Evolutionary conservation across 2,329 filamentous ascomycete genomes (phyloP).

Genomic region (Berkeleyomyces rouxiae): DNA sequence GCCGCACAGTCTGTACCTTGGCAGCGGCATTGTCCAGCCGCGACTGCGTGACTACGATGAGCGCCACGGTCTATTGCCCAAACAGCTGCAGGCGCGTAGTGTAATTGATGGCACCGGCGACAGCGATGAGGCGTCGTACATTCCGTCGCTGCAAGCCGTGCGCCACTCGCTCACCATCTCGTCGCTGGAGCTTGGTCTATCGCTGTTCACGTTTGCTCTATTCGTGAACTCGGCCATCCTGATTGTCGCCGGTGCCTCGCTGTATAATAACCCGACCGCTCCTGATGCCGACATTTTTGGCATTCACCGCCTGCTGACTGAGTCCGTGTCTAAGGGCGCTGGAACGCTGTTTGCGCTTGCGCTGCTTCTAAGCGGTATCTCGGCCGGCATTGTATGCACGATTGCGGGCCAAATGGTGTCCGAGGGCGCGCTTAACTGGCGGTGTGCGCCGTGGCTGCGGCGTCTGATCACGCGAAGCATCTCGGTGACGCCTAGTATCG

Average conservation of each 20-base stretch:
- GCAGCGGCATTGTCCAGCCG: slow-evolving; percentile 51
- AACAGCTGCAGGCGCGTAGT: slow-evolving; percentile 13
- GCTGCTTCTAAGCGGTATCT: slow-evolving; percentile 61
- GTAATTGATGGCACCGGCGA: slow-evolving; percentile 16
- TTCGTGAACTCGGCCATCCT: slow-evolving; percentile 75
- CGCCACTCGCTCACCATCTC: slow-evolving; percentile 57
- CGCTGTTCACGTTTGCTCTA: slow-evolving; percentile 66
- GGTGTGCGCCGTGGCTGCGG: slow-evolving; percentile 58
- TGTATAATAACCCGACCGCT: slow-evolving; percentile 47
- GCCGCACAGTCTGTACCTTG: slow-evolving; percentile 53
- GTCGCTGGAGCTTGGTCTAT: slow-evolving; percentile 50
- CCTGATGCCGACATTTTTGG: slow-evolving; percentile 62
- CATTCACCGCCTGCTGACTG: slow-evolving; percentile 57
- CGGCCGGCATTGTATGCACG: slow-evolving; percentile 74
- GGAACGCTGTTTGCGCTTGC: slow-evolving; percentile 75
- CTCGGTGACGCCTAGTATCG: slow-evolving; percentile 65
- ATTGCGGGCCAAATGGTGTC: slow-evolving; percentile 81
- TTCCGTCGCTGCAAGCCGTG: slow-evolving; percentile 57
- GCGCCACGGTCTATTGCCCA: slow-evolving; percentile 35
- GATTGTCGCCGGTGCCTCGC: slow-evolving; percentile 62
- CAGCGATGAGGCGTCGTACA: slow-evolving; percentile 41
- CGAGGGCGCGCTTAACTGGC: slow-evolving; percentile 67
- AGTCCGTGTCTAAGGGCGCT: slow-evolving; percentile 54
- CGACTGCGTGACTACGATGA: slow-evolving; percentile 47
- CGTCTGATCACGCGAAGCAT: slow-evolving; percentile 62